These are phyloP conservation scores for Quercus variabilis DNA, from an alignment of 306 rosid genomes.

Conservation along the genomic window DNA sequence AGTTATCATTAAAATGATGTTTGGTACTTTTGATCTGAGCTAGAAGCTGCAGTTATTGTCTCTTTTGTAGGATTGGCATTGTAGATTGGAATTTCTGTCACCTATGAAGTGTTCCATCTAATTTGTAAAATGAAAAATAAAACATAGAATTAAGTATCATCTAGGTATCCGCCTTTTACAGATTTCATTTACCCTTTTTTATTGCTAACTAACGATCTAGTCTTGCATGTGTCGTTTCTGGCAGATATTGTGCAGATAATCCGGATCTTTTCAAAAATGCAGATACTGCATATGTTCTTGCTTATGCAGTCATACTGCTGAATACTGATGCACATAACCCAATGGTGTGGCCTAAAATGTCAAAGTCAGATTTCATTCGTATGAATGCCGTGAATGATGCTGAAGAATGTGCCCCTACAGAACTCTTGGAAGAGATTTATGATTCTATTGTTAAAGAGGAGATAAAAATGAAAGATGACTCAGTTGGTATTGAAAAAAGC, in stretches of 20 bases:
- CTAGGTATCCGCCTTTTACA: conserved; percentile 14
- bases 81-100: not conserved
- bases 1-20: not conserved
- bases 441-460: conserved; percentile 89
- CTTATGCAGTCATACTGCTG: conserved; percentile 93
- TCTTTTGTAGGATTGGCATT: not conserved
- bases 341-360: conserved; percentile 99
- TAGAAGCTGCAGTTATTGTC: not conserved
- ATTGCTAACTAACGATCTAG: conserved; percentile 29
- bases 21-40: not conserved
- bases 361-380: conserved; percentile 84
- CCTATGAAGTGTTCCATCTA: not conserved
- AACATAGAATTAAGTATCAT: not conserved
- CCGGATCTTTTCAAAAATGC: conserved; percentile 95
- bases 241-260: conserved; percentile 97
- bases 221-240: conserved; percentile 33
- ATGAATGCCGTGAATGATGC: conserved; percentile 87
- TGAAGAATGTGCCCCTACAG: conserved; percentile 87
- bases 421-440: conserved; percentile 87
- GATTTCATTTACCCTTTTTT: conserved; percentile 18
- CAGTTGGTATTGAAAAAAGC: conserved; percentile 53
- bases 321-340: conserved; percentile 99
- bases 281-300: conserved; percentile 97
- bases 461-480: conserved; percentile 89
- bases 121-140: too few relatives aligned